Base-by-base conservation (phyloP, 2,329 filamentous ascomycete genomes). In the Septoria linicola region DNA sequence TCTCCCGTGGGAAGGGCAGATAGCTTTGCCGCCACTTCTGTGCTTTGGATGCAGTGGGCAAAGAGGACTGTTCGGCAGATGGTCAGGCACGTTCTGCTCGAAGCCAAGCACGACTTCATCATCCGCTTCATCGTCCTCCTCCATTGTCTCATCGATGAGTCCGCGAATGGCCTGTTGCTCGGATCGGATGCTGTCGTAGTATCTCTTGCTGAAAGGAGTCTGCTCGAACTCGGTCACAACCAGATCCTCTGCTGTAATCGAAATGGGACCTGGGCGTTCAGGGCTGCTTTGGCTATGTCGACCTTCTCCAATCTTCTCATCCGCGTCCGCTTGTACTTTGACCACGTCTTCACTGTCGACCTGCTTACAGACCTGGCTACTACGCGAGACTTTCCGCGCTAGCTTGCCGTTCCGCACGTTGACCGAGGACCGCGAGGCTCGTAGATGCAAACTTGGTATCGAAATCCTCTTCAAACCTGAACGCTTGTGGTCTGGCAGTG, bases 61-160 rank as follows among this genome's bases (percentile, higher is more conserved):
- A 4, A 75, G 59, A 4, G 71, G 72, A 44, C 72, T 74, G 39
- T 51, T 69, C 11, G 69, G 69, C 8, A 75, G 54, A 57, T 76
- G 73, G 49, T 76, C 73, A 2, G 73, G 73, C 8, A 73, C 61
- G 40, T 71, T 65, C 7, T 69, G 51, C 20, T 70, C 67, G 53
- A 71, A 65, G 11, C 62, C 59, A 31, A 62, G 49, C 7, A 57
- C 42, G 2, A 57, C 53, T 14, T 63, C 57, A 8, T 63, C 58
- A 21, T 53, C 57, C 10, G 43, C 52, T 16, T 58, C 54, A 10
- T 59, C 59, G 19, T 61, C 60, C 19, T 60, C 56, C 13, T 57
- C 53, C 17, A 64, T 49, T 8, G 57, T 57, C 20, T 63, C 57
- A 8, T 62, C 59, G 14, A 67, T 37, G 35, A 59, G 54, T 3